Conservation (phyloP, 169 alveolate genomes). For the Plasmodium blacklocki region DNA sequence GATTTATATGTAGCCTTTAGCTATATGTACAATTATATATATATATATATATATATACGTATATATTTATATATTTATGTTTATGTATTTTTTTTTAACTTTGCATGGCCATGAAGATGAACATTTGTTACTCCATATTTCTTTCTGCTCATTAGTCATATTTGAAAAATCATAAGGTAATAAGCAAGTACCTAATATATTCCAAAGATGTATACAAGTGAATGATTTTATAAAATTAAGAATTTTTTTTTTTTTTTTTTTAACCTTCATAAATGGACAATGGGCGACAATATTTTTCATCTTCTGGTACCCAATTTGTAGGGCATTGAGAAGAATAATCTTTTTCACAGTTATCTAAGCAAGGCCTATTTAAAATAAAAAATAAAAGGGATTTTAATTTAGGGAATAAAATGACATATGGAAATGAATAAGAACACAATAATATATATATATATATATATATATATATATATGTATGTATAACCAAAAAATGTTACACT, state of each 20-base stretch:
- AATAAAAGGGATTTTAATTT: neutral
- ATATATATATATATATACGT: neutral
- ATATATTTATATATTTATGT: slow-evolving; percentile 1
- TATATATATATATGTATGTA: neutral
- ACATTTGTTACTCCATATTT: slow-evolving; percentile 73
- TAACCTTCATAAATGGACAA: slow-evolving; percentile 42
- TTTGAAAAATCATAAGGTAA: slow-evolving; percentile 51
- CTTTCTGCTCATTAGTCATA: slow-evolving; percentile 51
- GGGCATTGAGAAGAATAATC: slow-evolving; percentile 70
- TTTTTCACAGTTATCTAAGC: slow-evolving; percentile 39
- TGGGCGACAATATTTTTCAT: slow-evolving; percentile 49
- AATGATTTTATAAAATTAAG: neutral
- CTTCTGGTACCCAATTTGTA: slow-evolving; percentile 57
- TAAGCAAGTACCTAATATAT: slow-evolving; percentile 37
- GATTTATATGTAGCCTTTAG: neutral
- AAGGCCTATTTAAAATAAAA: slow-evolving; percentile 50
- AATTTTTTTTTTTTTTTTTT: slow-evolving; percentile 3
- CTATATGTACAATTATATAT: neutral
- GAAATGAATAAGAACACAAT: neutral
- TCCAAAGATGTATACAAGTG: too few relatives aligned
- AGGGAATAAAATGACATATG: neutral
- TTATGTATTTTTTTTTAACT: slow-evolving; percentile 9
- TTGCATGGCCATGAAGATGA: slow-evolving; percentile 69
- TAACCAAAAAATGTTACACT: slow-evolving; percentile 56
- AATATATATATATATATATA: slow-evolving; percentile 1